phyloP scores from a whole-genome alignment of 202 grass and related monocot species.

The Musa balbisiana region DNA sequence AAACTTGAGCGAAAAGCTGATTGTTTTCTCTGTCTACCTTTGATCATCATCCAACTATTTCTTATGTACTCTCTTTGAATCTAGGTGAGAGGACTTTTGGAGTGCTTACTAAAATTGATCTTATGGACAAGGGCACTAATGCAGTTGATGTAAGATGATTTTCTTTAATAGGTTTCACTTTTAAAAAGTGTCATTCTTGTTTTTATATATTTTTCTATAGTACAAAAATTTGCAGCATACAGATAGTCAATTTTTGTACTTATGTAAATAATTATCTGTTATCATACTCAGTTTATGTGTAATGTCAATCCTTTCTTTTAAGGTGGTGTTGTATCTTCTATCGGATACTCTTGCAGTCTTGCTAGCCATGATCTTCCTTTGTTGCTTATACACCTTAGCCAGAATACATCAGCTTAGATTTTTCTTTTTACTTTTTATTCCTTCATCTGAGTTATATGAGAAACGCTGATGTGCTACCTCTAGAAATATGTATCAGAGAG shows the following conservation, averaged over 20 bases:
- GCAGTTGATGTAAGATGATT: constrained; percentile 71
- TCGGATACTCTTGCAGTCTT: background rate
- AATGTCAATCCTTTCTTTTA: background rate
- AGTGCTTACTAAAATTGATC: constrained; percentile 87
- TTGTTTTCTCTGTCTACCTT: background rate
- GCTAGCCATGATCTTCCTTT: background rate
- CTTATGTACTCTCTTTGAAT: constrained; percentile 8
- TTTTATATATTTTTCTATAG: background rate
- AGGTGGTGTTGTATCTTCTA: background rate
- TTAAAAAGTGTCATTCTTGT: background rate
- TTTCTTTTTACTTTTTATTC: too few relatives aligned
- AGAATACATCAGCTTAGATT: background rate
- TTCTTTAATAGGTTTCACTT: constrained; percentile 1
- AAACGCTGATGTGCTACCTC: too few relatives aligned
- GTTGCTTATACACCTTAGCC: background rate
- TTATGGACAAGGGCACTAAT: constrained; percentile 93
- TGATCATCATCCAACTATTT: background rate
- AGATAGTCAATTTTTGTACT: background rate
- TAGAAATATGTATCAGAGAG: too few relatives aligned
- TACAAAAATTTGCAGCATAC: background rate
- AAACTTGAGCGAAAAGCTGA: background rate
- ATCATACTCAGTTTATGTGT: background rate
- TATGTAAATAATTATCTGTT: background rate
- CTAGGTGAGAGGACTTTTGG: constrained; percentile 84
- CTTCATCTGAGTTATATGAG: too few relatives aligned